Conservation (phyloP, 768 basidiomycete genomes). For the Xerocomus spinulosus region DNA sequence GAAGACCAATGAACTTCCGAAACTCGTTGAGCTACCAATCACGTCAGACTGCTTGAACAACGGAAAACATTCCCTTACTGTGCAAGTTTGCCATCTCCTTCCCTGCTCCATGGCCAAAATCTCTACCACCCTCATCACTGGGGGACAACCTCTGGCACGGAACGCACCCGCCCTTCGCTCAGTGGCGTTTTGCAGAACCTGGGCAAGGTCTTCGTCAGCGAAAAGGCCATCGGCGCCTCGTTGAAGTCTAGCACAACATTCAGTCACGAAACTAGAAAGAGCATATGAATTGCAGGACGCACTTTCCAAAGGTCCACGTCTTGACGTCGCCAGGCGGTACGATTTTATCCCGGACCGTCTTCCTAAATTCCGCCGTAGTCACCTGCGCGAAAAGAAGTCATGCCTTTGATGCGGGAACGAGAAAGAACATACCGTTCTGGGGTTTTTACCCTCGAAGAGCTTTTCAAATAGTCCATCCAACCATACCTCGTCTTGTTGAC, state of each 20-base stretch:
- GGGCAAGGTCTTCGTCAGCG: slow-evolving; percentile 57
- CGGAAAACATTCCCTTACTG: slow-evolving; percentile 38
- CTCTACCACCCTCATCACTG: slow-evolving; percentile 62
- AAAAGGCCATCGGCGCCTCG: slow-evolving; percentile 55
- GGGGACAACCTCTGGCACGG: slow-evolving; percentile 65
- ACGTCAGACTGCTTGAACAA: neutral
- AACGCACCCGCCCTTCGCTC: slow-evolving; percentile 57
- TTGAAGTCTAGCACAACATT: slow-evolving; percentile 35
- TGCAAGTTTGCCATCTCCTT: slow-evolving; percentile 68
- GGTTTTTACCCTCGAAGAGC: slow-evolving; percentile 40
- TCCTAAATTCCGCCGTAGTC: slow-evolving; percentile 18
- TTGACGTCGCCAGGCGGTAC: slow-evolving; percentile 22
- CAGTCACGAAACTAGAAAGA: neutral
- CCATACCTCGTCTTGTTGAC: slow-evolving; percentile 53
- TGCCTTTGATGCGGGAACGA: neutral
- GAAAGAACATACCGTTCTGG: slow-evolving; percentile 32
- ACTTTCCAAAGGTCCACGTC: slow-evolving; percentile 57
- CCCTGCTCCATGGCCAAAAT: slow-evolving; percentile 64
- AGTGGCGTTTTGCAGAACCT: slow-evolving; percentile 59
- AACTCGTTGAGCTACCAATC: slow-evolving; percentile 59
- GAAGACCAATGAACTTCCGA: slow-evolving; percentile 64
- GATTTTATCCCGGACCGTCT: slow-evolving; percentile 9
- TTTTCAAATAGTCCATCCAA: slow-evolving; percentile 42
- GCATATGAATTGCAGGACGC: neutral
- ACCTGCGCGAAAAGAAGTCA: slow-evolving; percentile 9